Evolutionary conservation across 768 basidiomycete genomes (phyloP).

Genomic region (Paxillus ammoniavirescens): DNA sequence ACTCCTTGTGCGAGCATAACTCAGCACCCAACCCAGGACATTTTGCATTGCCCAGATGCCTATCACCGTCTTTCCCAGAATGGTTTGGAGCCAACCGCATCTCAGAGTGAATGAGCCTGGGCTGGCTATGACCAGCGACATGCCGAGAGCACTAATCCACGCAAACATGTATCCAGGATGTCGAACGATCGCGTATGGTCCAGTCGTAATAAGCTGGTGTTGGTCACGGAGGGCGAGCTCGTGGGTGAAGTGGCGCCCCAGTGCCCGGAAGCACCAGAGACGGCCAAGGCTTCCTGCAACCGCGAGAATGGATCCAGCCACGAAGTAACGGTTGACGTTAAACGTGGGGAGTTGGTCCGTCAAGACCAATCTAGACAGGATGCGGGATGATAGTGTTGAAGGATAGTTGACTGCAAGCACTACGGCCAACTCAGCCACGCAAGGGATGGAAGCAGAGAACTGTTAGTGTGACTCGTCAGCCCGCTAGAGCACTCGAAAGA

Average conservation of each 20-base stretch:
- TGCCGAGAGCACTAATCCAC: constrained; percentile 24
- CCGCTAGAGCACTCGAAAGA: background rate
- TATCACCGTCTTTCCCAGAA: constrained; percentile 13
- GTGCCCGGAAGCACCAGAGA: constrained; percentile 32
- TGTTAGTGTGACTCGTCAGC: constrained; percentile 8
- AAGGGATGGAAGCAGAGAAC: constrained; percentile 29
- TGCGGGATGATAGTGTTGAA: constrained; percentile 15
- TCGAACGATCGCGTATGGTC: constrained; percentile 36
- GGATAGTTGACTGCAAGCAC: constrained; percentile 17
- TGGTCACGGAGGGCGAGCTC: constrained; percentile 29
- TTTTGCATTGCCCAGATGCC: constrained; percentile 30
- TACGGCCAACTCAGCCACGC: constrained; percentile 26
- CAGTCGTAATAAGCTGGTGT: constrained; percentile 32
- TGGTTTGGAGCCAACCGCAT: constrained; percentile 29
- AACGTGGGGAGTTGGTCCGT: constrained; percentile 18
- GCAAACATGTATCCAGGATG: constrained; percentile 35
- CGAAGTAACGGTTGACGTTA: constrained; percentile 25
- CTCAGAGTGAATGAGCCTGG: constrained; percentile 25
- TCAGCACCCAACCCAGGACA: constrained; percentile 24
- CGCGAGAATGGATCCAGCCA: constrained; percentile 27
- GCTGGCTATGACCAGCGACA: constrained; percentile 31
- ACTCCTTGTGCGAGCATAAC: constrained; percentile 24
- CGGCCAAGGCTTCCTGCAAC: constrained; percentile 34
- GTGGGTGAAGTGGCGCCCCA: constrained; percentile 36
- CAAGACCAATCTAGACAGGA: constrained; percentile 20